These are phyloP conservation scores for Cyphellophora europaea DNA, from an alignment of 2,329 filamentous ascomycete genomes.

Conservation along the genomic window DNA sequence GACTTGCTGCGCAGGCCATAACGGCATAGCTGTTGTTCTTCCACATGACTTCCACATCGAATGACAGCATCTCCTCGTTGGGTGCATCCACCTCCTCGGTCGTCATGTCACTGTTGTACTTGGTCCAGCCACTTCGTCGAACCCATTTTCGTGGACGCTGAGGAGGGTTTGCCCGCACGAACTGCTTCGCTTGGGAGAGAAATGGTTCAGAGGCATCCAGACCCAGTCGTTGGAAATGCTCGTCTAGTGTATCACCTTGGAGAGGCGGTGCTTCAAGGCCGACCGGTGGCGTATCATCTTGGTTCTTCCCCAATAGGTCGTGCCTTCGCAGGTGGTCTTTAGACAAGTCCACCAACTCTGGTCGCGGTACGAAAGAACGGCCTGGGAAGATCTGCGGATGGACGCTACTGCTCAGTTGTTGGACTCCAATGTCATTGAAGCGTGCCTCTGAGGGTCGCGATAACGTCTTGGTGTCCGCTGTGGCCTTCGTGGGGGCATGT, in stretches of 20 bases:
- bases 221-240: constrained; percentile 87
- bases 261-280: constrained; percentile 76
- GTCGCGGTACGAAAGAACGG: constrained; percentile 44
- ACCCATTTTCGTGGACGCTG: constrained; percentile 64
- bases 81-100: constrained; percentile 67
- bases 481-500: neutral
- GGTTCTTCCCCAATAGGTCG: constrained; percentile 83
- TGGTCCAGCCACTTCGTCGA: constrained; percentile 81
- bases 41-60: constrained; percentile 96
- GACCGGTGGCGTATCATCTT: constrained; percentile 64
- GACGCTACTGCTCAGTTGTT: constrained; percentile 79
- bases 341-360: constrained; percentile 68
- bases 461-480: constrained; percentile 3
- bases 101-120: constrained; percentile 67
- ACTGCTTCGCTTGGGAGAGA: constrained; percentile 63
- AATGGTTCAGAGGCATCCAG: constrained; percentile 82
- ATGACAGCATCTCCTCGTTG: constrained; percentile 72
- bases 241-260: constrained; percentile 73
- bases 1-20: constrained; percentile 89
- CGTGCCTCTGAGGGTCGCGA: constrained; percentile 43
- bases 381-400: constrained; percentile 72
- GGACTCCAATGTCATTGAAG: constrained; percentile 87
- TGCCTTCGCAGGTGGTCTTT: constrained; percentile 75
- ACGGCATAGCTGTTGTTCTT: constrained; percentile 86
- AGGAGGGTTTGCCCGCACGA: constrained; percentile 52